Evolutionary conservation across 352 stramenopile genomes (phyloP).

Genomic region (Pythium dissimile): DNA sequence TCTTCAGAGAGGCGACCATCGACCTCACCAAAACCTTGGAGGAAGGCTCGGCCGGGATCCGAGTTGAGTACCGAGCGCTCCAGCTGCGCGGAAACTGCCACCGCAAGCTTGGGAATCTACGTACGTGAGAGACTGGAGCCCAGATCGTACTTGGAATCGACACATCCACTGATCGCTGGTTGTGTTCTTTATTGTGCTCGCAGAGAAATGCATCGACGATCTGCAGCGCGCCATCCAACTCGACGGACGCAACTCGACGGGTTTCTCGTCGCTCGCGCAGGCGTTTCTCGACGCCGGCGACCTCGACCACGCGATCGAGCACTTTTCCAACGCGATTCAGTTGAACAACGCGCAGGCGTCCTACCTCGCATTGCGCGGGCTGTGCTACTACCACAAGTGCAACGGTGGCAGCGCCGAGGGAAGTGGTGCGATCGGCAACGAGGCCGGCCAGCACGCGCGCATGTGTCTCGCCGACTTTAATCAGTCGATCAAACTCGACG

Average conservation of each 20-base stretch:
- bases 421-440: neutral
- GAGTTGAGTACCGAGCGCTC: conserved; percentile 65
- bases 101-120: conserved; percentile 49
- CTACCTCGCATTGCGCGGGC: conserved; percentile 62
- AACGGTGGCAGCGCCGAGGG: neutral
- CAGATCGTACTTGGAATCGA: neutral
- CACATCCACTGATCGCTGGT: neutral
- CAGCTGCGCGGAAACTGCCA: conserved; percentile 69
- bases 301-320: conserved; percentile 53
- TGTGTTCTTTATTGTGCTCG: neutral
- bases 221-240: conserved; percentile 67
- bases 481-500: conserved; percentile 65
- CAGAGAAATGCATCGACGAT: conserved; percentile 66
- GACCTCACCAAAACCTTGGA: conserved; percentile 78
- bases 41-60: conserved; percentile 48
- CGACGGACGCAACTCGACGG: conserved; percentile 58
- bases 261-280: conserved; percentile 57
- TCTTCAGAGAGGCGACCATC: conserved; percentile 65
- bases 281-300: conserved; percentile 56
- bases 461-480: conserved; percentile 70
- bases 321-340: conserved; percentile 60
- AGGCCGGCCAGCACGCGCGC: conserved; percentile 33
- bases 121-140: neutral
- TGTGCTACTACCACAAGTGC: conserved; percentile 67
- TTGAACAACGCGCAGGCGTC: conserved; percentile 54